Evolutionary conservation across 2,329 filamentous ascomycete species (phyloP).

Genomic region (Aureobasidium sp.): DNA sequence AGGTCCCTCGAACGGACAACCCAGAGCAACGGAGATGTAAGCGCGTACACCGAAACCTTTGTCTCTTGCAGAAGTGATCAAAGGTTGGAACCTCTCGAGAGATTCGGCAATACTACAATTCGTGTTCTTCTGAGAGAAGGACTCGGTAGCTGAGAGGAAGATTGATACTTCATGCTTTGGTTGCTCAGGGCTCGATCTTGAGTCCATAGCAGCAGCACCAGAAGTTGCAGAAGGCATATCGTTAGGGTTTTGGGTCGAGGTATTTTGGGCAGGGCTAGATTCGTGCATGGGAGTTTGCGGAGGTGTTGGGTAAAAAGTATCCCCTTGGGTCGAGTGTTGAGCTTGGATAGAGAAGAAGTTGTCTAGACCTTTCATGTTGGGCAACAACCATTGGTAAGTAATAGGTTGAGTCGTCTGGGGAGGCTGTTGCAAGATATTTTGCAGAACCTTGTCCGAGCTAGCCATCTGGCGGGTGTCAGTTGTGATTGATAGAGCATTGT

Average conservation of each 20-base stretch:
- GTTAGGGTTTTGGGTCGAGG: constrained; percentile 34
- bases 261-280: constrained; percentile 32
- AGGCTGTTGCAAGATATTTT: constrained; percentile 54
- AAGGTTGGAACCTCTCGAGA: constrained; percentile 58
- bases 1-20: constrained; percentile 66
- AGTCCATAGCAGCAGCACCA: constrained; percentile 28
- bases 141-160: constrained; percentile 74
- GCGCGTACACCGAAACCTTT: constrained; percentile 62
- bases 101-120: constrained; percentile 73
- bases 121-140: constrained; percentile 72
- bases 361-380: constrained; percentile 64
- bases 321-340: constrained; percentile 31
- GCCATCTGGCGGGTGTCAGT: constrained; percentile 53
- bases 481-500: not conserved
- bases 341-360: constrained; percentile 49
- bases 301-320: constrained; percentile 38
- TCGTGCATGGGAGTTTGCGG: constrained; percentile 29
- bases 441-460: constrained; percentile 65
- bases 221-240: constrained; percentile 30
- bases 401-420: constrained; percentile 48
- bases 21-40: constrained; percentile 72
- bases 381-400: constrained; percentile 72
- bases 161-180: constrained; percentile 57
- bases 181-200: constrained; percentile 51
- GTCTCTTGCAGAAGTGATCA: constrained; percentile 60